Base-by-base conservation (phyloP, 2,329 filamentous ascomycete species). In the Plectosphaerella plurivora region DNA sequence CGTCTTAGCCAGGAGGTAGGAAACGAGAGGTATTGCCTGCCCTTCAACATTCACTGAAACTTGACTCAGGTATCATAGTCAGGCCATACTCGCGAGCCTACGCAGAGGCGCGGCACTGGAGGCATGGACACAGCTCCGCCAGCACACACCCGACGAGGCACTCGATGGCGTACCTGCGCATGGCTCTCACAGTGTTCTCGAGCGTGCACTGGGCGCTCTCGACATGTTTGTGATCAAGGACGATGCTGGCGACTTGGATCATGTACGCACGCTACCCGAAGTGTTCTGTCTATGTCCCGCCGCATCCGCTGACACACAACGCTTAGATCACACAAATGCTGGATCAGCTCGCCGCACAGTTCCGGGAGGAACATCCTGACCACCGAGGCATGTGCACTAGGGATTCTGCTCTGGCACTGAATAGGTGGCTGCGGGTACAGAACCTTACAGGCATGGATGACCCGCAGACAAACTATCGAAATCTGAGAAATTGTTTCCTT, bases 211-310 rank as follows among this genome's bases (percentile, higher is more conserved):
- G 15, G 88, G 86, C 18, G 88, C 87, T 14, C 96, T 95, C 66
- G 94, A 97, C 68, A 80, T 97, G 69, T 97, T 97, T 68, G 83
- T 96, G 45, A 74, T 93, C 25, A 83, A 87, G 58, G 86, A 87
- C 51, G 79, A 83, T 16, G 76, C 78, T 28, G 84, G 87, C n/a
- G 91, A 95, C 63, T 70, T 93, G 49, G 79, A 88, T 52, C 84
- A 91, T 71, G 87, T 87, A 70, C 53, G 79, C 11, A 9, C n/a
- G 3, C 41, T 20, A 10, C 63, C 35, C 49, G 8, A 15, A 18
- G 18, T 15, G 18, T 15, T 35, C 49, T 47, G n/a, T 18, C 49
- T 51, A 45, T 37, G 28, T 5, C 2, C 28, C 28, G 11, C 11
- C 8, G 28, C 28, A 33, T 39, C 50, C 55, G 45, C 57, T 53